Conservation (phyloP, 2,329 filamentous ascomycete species). For the Neonectria hederae region DNA sequence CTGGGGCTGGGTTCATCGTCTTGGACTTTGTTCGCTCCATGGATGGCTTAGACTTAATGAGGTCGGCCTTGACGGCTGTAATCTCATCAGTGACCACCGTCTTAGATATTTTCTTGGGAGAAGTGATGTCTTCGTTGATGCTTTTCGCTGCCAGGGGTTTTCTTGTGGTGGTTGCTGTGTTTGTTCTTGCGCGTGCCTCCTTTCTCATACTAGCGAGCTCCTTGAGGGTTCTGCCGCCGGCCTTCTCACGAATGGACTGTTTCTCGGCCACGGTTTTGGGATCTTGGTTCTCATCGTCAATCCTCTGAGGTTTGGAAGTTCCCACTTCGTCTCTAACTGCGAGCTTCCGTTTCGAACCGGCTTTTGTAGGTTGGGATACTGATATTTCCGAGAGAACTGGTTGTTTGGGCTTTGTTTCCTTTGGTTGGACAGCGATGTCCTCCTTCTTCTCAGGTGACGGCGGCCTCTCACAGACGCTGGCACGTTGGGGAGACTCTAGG, state of each 20-base stretch:
- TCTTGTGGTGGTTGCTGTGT: conserved; percentile 47
- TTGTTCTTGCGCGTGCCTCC: conserved; percentile 49
- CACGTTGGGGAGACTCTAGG: conserved; percentile 43
- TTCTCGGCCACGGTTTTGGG: conserved; percentile 38
- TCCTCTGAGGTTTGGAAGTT: conserved; percentile 39
- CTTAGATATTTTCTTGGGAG: conserved; percentile 63
- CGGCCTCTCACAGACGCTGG: conserved; percentile 29
- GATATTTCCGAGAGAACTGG: conserved; percentile 19
- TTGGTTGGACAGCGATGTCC: conserved; percentile 3
- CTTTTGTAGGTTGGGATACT: conserved; percentile 48
- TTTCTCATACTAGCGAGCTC: conserved; percentile 55
- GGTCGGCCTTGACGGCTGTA: conserved; percentile 51
- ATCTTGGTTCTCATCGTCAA: conserved; percentile 43
- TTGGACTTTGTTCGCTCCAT: conserved; percentile 42
- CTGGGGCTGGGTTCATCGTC: conserved; percentile 38
- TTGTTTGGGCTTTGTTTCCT: conserved; percentile 6
- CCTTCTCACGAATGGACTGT: conserved; percentile 47
- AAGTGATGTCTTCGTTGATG: conserved; percentile 67
- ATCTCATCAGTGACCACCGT: conserved; percentile 48
- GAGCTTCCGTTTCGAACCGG: conserved; percentile 67
- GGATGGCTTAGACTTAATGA: conserved; percentile 40
- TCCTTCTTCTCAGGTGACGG: conserved; percentile 45
- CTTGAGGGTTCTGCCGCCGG: conserved; percentile 56
- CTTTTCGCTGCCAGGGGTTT: conserved; percentile 66
- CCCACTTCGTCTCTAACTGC: conserved; percentile 64